A percentile compares a stretch with the other conserved stretches of the same genome.
Conservation (phyloP, 305 asterid genomes). For the Fraxinus dipetala region DNA sequence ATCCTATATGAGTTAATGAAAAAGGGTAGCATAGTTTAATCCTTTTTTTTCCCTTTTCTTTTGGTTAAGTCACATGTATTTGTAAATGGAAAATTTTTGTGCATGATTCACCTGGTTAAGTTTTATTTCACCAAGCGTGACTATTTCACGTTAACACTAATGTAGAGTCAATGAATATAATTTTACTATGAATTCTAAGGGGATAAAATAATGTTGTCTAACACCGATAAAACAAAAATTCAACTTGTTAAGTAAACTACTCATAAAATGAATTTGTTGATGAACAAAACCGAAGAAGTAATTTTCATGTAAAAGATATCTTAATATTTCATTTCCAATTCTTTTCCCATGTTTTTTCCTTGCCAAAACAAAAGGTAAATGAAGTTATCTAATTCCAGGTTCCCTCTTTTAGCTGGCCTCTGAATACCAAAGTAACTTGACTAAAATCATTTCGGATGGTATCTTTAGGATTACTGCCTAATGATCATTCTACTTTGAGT, state of each 20-base stretch:
- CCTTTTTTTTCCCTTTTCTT: neutral
- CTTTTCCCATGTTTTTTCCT: neutral
- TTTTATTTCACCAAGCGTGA: neutral
- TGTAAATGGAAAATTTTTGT: neutral
- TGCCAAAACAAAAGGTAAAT: neutral
- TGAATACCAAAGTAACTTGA: neutral
- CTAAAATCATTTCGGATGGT: neutral
- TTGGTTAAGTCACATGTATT: neutral
- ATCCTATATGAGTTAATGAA: slow-evolving; percentile 17
- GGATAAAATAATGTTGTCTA: neutral
- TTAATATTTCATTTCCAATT: neutral
- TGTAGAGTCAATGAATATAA: neutral
- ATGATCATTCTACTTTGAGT: neutral
- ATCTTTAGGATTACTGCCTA: neutral
- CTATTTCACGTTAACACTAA: neutral
- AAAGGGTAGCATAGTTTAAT: neutral
- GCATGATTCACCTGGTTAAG: neutral
- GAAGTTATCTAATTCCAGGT: neutral
- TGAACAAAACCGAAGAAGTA: neutral
- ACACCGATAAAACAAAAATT: neutral
- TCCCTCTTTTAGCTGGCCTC: neutral
- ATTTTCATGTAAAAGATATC: neutral
- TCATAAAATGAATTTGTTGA: neutral
- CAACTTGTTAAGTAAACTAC: neutral
- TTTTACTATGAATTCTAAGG: neutral